Percentiles rank a stretch among this genome's conserved stretches.
Conservation (phyloP, 805 yeast species). For the Candida schatavii region DNA sequence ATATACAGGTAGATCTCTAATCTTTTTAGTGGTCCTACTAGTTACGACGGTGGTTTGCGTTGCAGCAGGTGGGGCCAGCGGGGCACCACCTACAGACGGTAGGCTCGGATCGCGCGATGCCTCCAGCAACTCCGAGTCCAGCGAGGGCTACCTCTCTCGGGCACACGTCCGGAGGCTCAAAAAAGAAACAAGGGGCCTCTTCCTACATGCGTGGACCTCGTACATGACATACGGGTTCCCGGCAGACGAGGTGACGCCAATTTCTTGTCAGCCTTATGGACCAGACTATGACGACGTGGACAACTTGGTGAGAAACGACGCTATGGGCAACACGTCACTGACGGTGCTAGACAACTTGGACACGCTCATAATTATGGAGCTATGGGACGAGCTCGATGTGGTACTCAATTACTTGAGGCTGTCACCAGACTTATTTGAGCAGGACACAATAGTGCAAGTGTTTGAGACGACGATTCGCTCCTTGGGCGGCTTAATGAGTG, state of each 20-base stretch:
- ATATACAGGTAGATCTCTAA: not conserved
- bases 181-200: conserved; percentile 53
- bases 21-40: not conserved
- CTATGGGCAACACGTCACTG: conserved; percentile 76
- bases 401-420: conserved; percentile 30
- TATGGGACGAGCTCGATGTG: conserved; percentile 49
- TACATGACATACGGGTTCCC: conserved; percentile 76
- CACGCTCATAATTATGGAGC: conserved; percentile 70
- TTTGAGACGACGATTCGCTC: conserved; percentile 84
- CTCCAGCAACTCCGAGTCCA: too few relatives aligned
- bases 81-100: not conserved
- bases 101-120: not conserved
- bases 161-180: conserved; percentile 30
- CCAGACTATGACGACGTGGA: conserved; percentile 53
- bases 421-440: conserved; percentile 50
- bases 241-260: conserved; percentile 75
- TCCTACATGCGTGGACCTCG: conserved; percentile 71
- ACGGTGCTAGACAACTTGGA: conserved; percentile 81
- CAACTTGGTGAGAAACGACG: conserved; percentile 72
- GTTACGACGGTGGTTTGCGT: not conserved
- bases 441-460: conserved; percentile 76
- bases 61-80: conserved; percentile 1
- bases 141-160: conserved; percentile 33
- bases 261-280: conserved; percentile 65
- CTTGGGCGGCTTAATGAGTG: conserved; percentile 76